Percentiles rank a stretch among this genome's conserved stretches.
phyloP scores from a whole-genome alignment of 169 alveolate species.

The Plasmodium gonderi region DNA sequence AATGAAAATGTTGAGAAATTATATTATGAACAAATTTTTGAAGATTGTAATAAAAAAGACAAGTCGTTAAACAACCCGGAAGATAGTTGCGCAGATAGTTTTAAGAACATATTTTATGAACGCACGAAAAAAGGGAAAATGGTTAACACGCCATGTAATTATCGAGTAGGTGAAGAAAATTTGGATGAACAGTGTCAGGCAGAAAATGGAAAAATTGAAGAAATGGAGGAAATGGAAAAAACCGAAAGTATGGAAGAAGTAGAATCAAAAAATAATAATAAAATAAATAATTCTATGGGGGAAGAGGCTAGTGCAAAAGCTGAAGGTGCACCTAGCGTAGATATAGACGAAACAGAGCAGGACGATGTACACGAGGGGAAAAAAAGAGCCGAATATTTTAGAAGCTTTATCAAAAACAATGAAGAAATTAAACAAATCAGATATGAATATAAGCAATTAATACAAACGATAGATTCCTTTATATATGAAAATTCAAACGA shows the following conservation, averaged over 20 bases:
- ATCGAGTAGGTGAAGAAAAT: too few species aligned
- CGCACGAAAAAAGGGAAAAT: background rate
- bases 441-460: constrained; percentile 18
- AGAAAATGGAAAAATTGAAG: too few species aligned
- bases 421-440: constrained; percentile 32
- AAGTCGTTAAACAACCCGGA: background rate
- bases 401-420: constrained; percentile 4
- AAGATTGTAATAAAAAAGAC: background rate
- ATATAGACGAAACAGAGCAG: background rate
- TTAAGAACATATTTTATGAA: background rate
- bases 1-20: background rate
- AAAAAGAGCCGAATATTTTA: background rate
- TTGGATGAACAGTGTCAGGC: too few species aligned
- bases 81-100: background rate
- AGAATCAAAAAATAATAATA: background rate
- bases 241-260: background rate
- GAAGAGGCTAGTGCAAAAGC: background rate
- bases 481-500: constrained; percentile 24
- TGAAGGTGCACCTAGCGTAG: background rate
- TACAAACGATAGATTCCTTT: constrained; percentile 29
- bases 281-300: background rate
- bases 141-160: background rate
- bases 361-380: too few species aligned
- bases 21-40: constrained; percentile 24
- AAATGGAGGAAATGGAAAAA: background rate